These are phyloP conservation scores for Priceomyces carsonii DNA, from an alignment of 805 yeast species.

Conservation along the genomic window DNA sequence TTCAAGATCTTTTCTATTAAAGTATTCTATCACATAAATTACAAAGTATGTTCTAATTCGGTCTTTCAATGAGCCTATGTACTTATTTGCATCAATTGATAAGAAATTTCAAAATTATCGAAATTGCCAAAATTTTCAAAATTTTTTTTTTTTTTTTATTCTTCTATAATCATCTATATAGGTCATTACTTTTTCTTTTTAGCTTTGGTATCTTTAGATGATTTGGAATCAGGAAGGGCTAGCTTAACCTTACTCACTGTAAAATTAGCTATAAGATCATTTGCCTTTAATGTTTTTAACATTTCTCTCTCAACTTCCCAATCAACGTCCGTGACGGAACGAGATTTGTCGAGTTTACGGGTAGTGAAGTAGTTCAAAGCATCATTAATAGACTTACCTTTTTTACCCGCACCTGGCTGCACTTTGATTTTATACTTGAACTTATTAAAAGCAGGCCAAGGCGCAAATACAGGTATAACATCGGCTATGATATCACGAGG, in stretches of 20 bases:
- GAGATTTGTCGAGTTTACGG: slow-evolving; percentile 44
- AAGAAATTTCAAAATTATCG: no score
- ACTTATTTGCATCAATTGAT: no score
- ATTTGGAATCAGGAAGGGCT: slow-evolving; percentile 50
- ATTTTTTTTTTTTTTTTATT: no score
- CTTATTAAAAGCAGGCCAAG: slow-evolving; percentile 79
- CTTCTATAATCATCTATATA: no score
- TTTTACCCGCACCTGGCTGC: slow-evolving; percentile 77
- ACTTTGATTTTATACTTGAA: slow-evolving; percentile 81
- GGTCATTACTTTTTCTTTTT: slow-evolving; percentile 3
- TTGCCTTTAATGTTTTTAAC: slow-evolving; percentile 56
- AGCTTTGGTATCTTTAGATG: slow-evolving; percentile 3
- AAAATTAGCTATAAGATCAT: slow-evolving; percentile 64
- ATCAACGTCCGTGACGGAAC: slow-evolving; percentile 52
- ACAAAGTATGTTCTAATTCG: background rate
- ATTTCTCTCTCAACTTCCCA: slow-evolving; percentile 72
- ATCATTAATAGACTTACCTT: slow-evolving; percentile 83
- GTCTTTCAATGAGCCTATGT: background rate
- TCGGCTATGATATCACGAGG: slow-evolving; percentile 55
- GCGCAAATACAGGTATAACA: slow-evolving; percentile 86
- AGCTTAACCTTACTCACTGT: slow-evolving; percentile 74
- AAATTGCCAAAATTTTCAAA: no score
- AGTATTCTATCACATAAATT: background rate
- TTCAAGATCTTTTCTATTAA: no score
- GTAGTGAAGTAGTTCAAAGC: slow-evolving; percentile 57